Base-by-base conservation (phyloP, 1,139 yeast species). In the Trichomonascaceae sp. region DNA sequence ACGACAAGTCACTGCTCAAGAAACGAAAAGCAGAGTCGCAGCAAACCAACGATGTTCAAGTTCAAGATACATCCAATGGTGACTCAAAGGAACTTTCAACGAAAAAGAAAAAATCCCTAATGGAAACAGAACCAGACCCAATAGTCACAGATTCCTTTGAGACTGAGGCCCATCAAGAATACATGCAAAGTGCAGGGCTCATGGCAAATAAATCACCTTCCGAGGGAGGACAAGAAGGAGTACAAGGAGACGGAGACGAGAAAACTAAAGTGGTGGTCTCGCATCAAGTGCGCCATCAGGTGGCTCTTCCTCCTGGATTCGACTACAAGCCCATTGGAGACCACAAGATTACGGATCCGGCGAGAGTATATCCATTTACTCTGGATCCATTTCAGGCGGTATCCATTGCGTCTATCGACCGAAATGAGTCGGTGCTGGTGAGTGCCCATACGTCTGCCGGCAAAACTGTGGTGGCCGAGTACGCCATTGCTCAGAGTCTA, bases 381-480 rank as follows among this genome's bases (percentile, higher is more conserved):
- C 68, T 89, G 42, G 99, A 89, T 65, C 93, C 95, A 25, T 89
- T 89, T 65, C 99, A 89, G 59, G 93, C 89, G 43, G 89, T 93
- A 27, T 85, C 98, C 6, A 76, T 89, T 37, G 84, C 93, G 28
- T 89, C 95, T 57, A 79, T 89, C 42, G 97, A 89, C 54, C 71
- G 95, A 50, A 76, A 80, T 43, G 97, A 89, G 55, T 79, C 94
- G n/a, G 99, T 89, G 6, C 69, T 89, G 47, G 97, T 89, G 2
- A 87, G 97, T 16, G 99, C 99, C 0, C 99, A 89, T 35, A 87
- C 98, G 0, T 87, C 97, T 20, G 98, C 98, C 5, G 99, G 99
- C 62, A 89, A 89, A 54, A 89, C 99, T 0, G 99, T 92, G 31
- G 98, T 89, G 33, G 99, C 99, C 0, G 99, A 89, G 54, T 92